Conservation (phyloP, 352 stramenopile genomes). For the Phytophthora pluvialis region DNA sequence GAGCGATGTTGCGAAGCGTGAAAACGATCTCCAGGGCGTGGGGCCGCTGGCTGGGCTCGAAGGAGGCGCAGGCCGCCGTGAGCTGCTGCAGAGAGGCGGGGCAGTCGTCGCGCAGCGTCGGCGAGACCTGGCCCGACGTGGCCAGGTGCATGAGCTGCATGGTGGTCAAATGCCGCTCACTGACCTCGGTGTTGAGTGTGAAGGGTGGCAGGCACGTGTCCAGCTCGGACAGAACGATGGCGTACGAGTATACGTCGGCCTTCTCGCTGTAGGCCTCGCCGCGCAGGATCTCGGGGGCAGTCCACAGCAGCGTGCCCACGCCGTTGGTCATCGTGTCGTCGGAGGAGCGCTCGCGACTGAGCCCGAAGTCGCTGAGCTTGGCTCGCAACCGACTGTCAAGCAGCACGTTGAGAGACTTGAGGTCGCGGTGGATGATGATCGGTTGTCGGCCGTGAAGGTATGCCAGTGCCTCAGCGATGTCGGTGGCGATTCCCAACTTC, state of each 20-base stretch:
- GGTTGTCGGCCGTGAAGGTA: conserved; percentile 67
- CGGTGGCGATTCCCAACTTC: conserved; percentile 64
- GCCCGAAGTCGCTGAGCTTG: conserved; percentile 69
- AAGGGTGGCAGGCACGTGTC: conserved; percentile 68
- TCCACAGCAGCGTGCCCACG: conserved; percentile 69
- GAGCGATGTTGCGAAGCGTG: conserved; percentile 44
- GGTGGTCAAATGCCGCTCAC: conserved; percentile 44
- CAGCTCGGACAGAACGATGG: conserved; percentile 66
- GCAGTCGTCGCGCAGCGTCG: conserved; percentile 47
- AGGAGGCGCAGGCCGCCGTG: conserved; percentile 40
- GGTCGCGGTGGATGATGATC: conserved; percentile 68
- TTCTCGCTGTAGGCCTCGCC: conserved; percentile 64
- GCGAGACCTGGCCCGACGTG: conserved; percentile 49
- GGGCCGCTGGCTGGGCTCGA: conserved; percentile 44
- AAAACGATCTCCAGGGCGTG: conserved; percentile 63
- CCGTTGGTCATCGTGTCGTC: conserved; percentile 75
- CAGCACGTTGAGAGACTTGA: conserved; percentile 74
- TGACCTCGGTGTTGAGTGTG: conserved; percentile 55
- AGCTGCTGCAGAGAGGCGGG: conserved; percentile 42
- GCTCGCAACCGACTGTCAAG: conserved; percentile 49
- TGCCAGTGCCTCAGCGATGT: conserved; percentile 65
- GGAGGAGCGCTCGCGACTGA: conserved; percentile 58
- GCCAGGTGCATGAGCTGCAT: conserved; percentile 68
- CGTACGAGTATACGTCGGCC: conserved; percentile 71
- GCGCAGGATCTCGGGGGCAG: conserved; percentile 59